Percentiles rank a stretch among this genome's conserved stretches.
These are phyloP conservation scores for Orbilia javanica DNA, from an alignment of 2,329 filamentous ascomycete species.

Conservation along the genomic window DNA sequence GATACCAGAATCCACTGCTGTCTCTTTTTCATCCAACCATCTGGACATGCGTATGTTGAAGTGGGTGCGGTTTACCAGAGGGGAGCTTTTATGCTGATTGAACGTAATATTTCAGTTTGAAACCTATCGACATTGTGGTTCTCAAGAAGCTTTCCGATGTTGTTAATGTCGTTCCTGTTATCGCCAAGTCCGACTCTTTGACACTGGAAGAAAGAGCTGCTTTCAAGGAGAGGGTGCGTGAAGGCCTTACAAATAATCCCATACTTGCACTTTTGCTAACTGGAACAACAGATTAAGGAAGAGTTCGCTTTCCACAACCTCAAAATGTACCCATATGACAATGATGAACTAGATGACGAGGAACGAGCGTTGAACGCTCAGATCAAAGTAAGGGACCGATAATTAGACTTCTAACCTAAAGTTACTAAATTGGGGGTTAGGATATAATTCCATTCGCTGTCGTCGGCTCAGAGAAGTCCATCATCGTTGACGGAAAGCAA, in stretches of 20 bases:
- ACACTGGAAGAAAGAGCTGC: slow-evolving; percentile 94
- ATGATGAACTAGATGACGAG: slow-evolving; percentile 97
- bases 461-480: slow-evolving; percentile 96
- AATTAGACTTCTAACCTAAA: background rate
- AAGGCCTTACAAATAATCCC: background rate
- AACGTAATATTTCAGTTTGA: slow-evolving; percentile 71
- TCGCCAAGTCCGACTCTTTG: slow-evolving; percentile 96
- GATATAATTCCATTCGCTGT: slow-evolving; percentile 96
- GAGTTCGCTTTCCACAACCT: slow-evolving; percentile 99
- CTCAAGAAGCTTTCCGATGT: slow-evolving; percentile 99
- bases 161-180: slow-evolving; percentile 98
- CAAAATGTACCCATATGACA: slow-evolving; percentile 99
- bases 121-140: slow-evolving; percentile 99
- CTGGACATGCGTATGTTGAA: slow-evolving; percentile 81
- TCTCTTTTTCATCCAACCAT: slow-evolving; percentile 99
- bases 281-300: slow-evolving; percentile 80
- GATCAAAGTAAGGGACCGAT: slow-evolving; percentile 80
- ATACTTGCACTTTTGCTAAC: background rate
- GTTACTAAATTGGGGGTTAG: slow-evolving; percentile 67
- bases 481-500: slow-evolving; percentile 96
- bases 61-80: background rate
- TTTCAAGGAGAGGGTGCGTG: slow-evolving; percentile 83
- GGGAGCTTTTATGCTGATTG: slow-evolving; percentile 2
- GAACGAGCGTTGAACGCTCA: slow-evolving; percentile 92
- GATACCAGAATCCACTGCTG: slow-evolving; percentile 99